Percentiles rank a stretch among this genome's conserved stretches.
Conservation (phyloP, 371 early-diverging fungal genomes). For the Mortierella sp. region DNA sequence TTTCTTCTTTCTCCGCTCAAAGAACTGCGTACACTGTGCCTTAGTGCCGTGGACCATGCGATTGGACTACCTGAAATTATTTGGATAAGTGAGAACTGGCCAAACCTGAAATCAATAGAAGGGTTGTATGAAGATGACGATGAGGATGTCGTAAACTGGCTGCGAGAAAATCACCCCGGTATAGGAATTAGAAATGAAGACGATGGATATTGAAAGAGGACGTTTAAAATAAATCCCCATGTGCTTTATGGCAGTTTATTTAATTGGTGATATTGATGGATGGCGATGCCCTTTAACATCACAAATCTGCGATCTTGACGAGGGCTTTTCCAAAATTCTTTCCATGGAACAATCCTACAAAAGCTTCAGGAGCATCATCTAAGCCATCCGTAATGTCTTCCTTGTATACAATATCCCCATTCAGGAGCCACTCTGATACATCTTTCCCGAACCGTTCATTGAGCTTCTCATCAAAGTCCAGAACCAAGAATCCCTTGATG, state of each 20-base stretch:
- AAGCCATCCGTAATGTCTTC: slow-evolving; percentile 67
- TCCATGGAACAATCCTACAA: slow-evolving; percentile 71
- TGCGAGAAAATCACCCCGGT: slow-evolving; percentile 14
- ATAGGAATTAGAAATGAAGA: slow-evolving; percentile 11
- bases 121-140: slow-evolving; percentile 29
- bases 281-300: neutral
- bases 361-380: slow-evolving; percentile 69
- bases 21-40: slow-evolving; percentile 16
- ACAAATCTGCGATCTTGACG: slow-evolving; percentile 62
- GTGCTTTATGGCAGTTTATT: neutral
- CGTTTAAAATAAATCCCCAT: neutral
- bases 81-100: slow-evolving; percentile 45
- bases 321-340: slow-evolving; percentile 75
- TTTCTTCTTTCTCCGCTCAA: slow-evolving; percentile 19
- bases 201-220: neutral
- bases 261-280: neutral
- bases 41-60: slow-evolving; percentile 1
- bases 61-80: slow-evolving; percentile 21
- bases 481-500: slow-evolving; percentile 69
- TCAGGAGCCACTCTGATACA: slow-evolving; percentile 57
- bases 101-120: slow-evolving; percentile 15
- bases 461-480: slow-evolving; percentile 50
- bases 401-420: slow-evolving; percentile 64
- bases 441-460: slow-evolving; percentile 57
- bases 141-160: slow-evolving; percentile 14